phyloP scores from a whole-genome alignment of 257 asterid genomes.

The Ballota nigra region DNA sequence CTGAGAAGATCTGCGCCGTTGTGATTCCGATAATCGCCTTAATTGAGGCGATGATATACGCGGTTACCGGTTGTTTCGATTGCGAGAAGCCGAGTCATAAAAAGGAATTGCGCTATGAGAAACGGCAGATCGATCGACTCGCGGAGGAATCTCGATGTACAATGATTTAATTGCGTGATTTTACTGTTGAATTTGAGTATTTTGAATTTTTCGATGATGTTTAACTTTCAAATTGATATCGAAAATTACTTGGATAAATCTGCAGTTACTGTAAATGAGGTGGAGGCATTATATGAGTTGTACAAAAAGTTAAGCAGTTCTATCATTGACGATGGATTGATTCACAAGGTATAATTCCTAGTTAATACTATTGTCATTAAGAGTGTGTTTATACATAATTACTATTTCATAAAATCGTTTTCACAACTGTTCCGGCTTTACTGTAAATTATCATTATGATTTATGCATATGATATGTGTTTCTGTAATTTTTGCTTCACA shows the following conservation, averaged over 20 bases:
- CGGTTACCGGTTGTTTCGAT: constrained; percentile 52
- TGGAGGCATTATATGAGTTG: constrained; percentile 81
- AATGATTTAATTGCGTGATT: neutral
- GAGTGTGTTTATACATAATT: neutral
- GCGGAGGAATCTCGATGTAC: constrained; percentile 69
- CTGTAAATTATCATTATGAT: neutral
- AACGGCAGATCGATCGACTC: constrained; percentile 43
- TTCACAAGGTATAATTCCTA: constrained; percentile 58
- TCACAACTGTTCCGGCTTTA: neutral
- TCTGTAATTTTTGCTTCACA: constrained; percentile 14
- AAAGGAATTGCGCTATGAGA: constrained; percentile 27
- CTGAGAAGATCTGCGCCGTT: constrained; percentile 55
- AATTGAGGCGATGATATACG: constrained; percentile 48
- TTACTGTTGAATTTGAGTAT: neutral
- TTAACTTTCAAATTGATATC: neutral
- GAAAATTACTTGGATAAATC: neutral
- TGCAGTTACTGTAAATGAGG: constrained; percentile 77
- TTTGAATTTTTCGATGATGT: neutral
- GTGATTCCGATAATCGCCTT: constrained; percentile 48
- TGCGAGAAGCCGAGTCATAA: constrained; percentile 18
- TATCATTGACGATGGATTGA: constrained; percentile 81
- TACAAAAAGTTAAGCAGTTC: constrained; percentile 80
- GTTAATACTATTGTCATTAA: neutral
- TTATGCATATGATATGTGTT: neutral
- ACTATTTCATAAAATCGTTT: neutral